Conservation (phyloP, 257 asterid species). For the Solanum megistacrolobum region DNA sequence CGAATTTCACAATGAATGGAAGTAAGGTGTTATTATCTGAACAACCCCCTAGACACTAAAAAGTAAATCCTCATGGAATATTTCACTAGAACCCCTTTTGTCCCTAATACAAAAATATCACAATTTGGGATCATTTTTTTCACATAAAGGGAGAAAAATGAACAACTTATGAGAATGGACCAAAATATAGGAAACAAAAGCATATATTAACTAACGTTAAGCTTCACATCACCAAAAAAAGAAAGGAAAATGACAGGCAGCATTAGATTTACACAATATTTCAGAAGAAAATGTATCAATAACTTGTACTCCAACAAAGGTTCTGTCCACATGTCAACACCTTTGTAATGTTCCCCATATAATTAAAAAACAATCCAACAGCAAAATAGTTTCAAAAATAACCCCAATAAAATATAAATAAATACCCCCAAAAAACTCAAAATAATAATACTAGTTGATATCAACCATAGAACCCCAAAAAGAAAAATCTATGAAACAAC, state of each 20-base stretch:
- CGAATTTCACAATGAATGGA: background rate
- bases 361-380: conserved; percentile 17
- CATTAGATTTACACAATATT: conserved; percentile 15
- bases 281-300: conserved; percentile 24
- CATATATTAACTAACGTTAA: background rate
- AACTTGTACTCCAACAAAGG: conserved; percentile 9
- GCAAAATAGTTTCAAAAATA: conserved; percentile 15
- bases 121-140: background rate
- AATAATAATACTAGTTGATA: conserved; percentile 30
- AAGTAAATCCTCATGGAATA: background rate
- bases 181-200: background rate
- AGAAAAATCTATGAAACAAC: conserved; percentile 35
- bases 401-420: conserved; percentile 26
- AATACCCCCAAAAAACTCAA: conserved; percentile 10
- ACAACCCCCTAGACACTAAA: background rate
- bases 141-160: background rate
- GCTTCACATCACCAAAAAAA: background rate
- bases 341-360: conserved; percentile 25
- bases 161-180: background rate
- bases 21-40: background rate
- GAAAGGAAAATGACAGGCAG: conserved; percentile 8
- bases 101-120: background rate
- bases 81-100: background rate
- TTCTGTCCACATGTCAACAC: conserved; percentile 11
- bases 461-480: conserved; percentile 17